phyloP scores from a whole-genome alignment of 2,329 filamentous ascomycete species.

The Apiospora sp. region DNA sequence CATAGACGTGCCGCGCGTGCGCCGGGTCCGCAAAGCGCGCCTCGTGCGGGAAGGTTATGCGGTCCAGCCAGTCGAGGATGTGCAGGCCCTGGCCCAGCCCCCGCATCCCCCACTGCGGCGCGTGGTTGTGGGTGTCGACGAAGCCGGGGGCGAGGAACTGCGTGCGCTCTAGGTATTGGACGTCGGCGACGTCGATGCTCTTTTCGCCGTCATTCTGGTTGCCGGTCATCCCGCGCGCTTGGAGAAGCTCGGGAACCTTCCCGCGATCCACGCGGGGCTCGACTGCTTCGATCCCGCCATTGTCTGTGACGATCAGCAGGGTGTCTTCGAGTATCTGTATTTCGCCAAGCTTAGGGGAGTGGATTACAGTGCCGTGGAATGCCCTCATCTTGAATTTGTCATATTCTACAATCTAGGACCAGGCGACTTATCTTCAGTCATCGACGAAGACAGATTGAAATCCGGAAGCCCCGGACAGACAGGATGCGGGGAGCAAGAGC shows the following conservation, averaged over 20 bases:
- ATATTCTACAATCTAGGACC: too few relatives aligned
- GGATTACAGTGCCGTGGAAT: constrained; percentile 53
- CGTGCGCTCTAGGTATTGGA: constrained; percentile 46
- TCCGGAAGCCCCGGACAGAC: not conserved
- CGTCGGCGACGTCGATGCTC: not conserved
- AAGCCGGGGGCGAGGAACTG: constrained; percentile 67
- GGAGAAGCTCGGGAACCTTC: not conserved
- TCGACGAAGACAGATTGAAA: not conserved
- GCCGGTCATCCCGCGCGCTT: not conserved
- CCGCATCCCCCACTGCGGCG: constrained; percentile 62
- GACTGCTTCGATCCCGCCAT: constrained; percentile 30
- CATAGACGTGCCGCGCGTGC: constrained; percentile 62
- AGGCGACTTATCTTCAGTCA: not conserved
- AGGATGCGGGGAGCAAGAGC: not conserved
- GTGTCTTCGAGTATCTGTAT: constrained; percentile 50
- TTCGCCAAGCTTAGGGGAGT: constrained; percentile 44
- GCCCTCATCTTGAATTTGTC: constrained; percentile 25
- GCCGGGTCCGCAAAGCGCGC: constrained; percentile 62
- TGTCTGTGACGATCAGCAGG: constrained; percentile 41
- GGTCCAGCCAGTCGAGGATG: constrained; percentile 63
- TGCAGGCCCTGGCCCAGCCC: constrained; percentile 55
- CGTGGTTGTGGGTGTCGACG: constrained; percentile 74
- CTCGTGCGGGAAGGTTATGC: constrained; percentile 72
- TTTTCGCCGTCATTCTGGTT: not conserved
- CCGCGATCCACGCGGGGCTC: not conserved